Evolutionary conservation across 2,329 filamentous ascomycete species (phyloP), one percentile per base, ranked within the genome.

Genomic region (Neopestalotiopsis sp.): DNA sequence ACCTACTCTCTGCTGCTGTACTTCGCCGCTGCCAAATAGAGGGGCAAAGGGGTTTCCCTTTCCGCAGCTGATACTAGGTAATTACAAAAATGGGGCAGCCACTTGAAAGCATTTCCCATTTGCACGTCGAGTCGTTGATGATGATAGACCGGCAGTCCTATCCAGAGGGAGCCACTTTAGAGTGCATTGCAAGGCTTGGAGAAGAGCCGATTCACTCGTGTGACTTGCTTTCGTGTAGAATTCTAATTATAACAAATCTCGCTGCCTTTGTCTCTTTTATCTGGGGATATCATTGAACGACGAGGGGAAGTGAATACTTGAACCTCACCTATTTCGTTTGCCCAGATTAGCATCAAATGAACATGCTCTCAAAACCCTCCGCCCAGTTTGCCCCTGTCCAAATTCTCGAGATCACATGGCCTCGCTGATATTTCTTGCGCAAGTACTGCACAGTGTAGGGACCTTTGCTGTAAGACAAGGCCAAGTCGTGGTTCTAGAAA

Each of bases 21-120:
- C 45, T 53, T 53, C 45, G 45, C 45, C 45, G 45, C 45, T 53
- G 45, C 45, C 45, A 53, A 53, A 53, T 53, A 53, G 45, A 53
- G 45, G 45, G 45, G 45, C 45, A 53, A 53, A 20, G 45, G 45
- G 45, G 45, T 53, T 53, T 53, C 45, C 45, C 17, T 38, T 20
- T 20, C 17, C 45, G 45, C 45, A 53, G 45, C 45, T 53, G 45
- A 53, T 53, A 38, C 34, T 38, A 38, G 34, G 34, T 38, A 53
- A 53, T 53, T 53, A 53, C 45, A 53, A 53, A 53, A 20, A 53
- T 53, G 45, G 45, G 45, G 45, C 45, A 53, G 45, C 45, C 45
- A 53, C 45, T n/a, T 38, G 14, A 53, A 53, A 20, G 45, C n/a
- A 17, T 17, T 53, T 53, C 20, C 45, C 45, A 53, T 53, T 53